A percentile compares a stretch with the other conserved stretches of the same genome.
Conservation (phyloP, 2,329 filamentous ascomycete genomes). For the Stylonectria norvegica region DNA sequence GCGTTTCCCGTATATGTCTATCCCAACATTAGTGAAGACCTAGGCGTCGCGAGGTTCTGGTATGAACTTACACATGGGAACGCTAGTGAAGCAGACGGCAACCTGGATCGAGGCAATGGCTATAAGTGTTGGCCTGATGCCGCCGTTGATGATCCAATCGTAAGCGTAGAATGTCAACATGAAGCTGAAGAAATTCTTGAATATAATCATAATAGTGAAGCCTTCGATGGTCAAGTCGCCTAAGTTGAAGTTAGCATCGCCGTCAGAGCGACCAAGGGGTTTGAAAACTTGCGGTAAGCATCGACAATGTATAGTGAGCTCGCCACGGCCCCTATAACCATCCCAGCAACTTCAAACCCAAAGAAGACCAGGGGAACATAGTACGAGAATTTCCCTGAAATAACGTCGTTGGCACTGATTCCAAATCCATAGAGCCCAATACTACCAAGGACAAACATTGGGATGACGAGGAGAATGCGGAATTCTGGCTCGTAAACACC, state of each 20-base stretch:
- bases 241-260: constrained; percentile 28
- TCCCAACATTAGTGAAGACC: too few relatives aligned
- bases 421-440: constrained; percentile 84
- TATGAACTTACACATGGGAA: constrained; percentile 79
- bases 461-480: constrained; percentile 75
- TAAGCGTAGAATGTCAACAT: constrained; percentile 80
- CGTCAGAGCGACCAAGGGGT: neutral
- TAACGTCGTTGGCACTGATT: constrained; percentile 62
- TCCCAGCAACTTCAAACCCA: constrained; percentile 77
- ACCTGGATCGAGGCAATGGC: constrained; percentile 74
- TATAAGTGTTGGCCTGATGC: constrained; percentile 62
- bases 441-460: constrained; percentile 73
- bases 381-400: constrained; percentile 59
- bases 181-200: constrained; percentile 94
- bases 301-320: constrained; percentile 88
- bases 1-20: constrained; percentile 76
- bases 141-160: constrained; percentile 69
- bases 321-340: constrained; percentile 87
- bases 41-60: too few relatives aligned
- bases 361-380: constrained; percentile 78
- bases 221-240: constrained; percentile 80
- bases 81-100: constrained; percentile 67
- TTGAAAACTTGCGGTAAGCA: constrained; percentile 67
- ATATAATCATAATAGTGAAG: constrained; percentile 85
- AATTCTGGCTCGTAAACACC: constrained; percentile 93